Conservation (phyloP, 495 filamentous ascomycete species). For the Aspergillus taichungensis region DNA sequence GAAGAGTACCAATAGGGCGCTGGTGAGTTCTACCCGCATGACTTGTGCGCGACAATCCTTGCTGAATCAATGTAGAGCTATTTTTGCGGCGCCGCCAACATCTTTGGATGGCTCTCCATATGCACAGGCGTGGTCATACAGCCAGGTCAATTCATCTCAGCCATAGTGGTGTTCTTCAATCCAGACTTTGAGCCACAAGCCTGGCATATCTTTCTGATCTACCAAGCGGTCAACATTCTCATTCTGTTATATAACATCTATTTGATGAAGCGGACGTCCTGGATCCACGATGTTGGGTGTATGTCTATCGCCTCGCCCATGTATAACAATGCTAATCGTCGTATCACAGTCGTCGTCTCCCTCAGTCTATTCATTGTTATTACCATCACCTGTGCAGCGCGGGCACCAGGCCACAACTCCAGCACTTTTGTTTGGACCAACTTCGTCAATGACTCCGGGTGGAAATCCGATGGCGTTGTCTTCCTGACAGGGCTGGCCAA, state of each 20-base stretch:
- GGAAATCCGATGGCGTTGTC: conserved; percentile 18
- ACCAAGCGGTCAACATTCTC: conserved; percentile 22
- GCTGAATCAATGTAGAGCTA: conserved; percentile 12
- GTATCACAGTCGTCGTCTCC: conserved; percentile 9
- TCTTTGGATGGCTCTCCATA: conserved; percentile 18
- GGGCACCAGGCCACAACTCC: conserved; percentile 12
- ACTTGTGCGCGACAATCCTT: background rate
- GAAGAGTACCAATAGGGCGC: conserved; percentile 1
- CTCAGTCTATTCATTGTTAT: conserved; percentile 11
- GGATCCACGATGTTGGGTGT: conserved; percentile 22
- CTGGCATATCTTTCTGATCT: conserved; percentile 33
- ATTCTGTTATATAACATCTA: conserved; percentile 18
- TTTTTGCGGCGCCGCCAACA: conserved; percentile 17
- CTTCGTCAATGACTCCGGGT: conserved; percentile 23
- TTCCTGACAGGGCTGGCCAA: conserved; percentile 23
- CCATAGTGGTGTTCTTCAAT: conserved; percentile 14
- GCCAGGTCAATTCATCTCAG: conserved; percentile 13
- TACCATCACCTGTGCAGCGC: conserved; percentile 17
- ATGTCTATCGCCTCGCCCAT: background rate
- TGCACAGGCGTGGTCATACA: conserved; percentile 16
- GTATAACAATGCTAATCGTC: background rate
- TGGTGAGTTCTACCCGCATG: conserved; percentile 1
- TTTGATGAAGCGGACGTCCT: conserved; percentile 12
- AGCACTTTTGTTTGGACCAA: conserved; percentile 17
- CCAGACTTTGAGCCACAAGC: conserved; percentile 12